phyloP scores from a whole-genome alignment of 305 asterid species.

The Fraxinus platypoda region DNA sequence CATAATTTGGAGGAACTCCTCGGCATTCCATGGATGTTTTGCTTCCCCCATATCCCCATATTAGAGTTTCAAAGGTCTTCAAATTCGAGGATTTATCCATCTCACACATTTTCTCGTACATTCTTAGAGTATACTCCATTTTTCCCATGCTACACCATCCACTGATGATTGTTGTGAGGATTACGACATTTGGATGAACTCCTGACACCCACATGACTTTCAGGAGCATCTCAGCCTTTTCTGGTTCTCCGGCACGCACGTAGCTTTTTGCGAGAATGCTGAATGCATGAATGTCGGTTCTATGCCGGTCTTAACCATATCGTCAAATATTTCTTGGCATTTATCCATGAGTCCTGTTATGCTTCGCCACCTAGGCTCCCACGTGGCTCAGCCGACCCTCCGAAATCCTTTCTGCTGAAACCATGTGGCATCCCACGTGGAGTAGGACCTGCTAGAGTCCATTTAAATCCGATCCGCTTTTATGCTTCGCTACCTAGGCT shows the following conservation, averaged over 20 bases:
- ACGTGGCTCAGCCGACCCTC: too few species aligned
- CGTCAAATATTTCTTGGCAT: constrained; percentile 69
- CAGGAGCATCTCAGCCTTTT: constrained; percentile 65
- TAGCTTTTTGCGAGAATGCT: constrained; percentile 95
- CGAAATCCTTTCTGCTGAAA: too few species aligned
- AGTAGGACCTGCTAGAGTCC: too few species aligned
- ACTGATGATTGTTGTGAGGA: constrained; percentile 85
- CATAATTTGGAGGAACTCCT: constrained; percentile 66
- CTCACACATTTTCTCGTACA: constrained; percentile 53
- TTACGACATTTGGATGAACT: constrained; percentile 71
- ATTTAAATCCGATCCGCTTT: too few species aligned
- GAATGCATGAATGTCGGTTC: constrained; percentile 70
- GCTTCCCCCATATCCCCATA: constrained; percentile 97
- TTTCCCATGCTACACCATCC: constrained; percentile 90
- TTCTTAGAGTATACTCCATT: constrained; percentile 63
- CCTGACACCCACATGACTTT: constrained; percentile 45
- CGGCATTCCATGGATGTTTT: constrained; percentile 81
- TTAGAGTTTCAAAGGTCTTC: constrained; percentile 76
- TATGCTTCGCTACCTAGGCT: too few species aligned
- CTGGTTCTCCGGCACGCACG: constrained; percentile 71
- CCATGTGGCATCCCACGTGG: too few species aligned
- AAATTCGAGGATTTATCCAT: constrained; percentile 63
- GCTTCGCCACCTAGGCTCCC: too few species aligned
- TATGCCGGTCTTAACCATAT: constrained; percentile 67
- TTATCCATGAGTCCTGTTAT: constrained; percentile 45